These are phyloP conservation scores for Fusarium bactridioides DNA, from an alignment of 2,329 filamentous ascomycete genomes.

Conservation along the genomic window DNA sequence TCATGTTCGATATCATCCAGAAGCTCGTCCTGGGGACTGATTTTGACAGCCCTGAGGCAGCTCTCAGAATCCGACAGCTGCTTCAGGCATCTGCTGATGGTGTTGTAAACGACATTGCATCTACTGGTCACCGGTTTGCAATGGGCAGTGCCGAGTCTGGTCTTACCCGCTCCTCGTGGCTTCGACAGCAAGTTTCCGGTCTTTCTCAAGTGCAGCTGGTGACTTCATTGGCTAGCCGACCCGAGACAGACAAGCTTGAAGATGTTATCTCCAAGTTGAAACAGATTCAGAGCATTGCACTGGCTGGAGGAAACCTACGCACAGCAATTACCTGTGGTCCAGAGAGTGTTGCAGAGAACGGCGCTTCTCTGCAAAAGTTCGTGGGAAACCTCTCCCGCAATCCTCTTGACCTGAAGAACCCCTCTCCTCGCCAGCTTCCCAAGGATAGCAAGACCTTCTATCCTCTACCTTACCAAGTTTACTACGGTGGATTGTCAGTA, in stretches of 20 bases:
- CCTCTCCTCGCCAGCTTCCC: slow-evolving; percentile 47
- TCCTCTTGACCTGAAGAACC: slow-evolving; percentile 51
- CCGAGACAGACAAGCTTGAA: slow-evolving; percentile 72
- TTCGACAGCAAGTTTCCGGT: slow-evolving; percentile 88
- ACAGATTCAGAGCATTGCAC: slow-evolving; percentile 79
- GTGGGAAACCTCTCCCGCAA: slow-evolving; percentile 52
- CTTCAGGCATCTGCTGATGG: slow-evolving; percentile 88
- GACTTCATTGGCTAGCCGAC: slow-evolving; percentile 77
- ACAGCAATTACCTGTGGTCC: slow-evolving; percentile 85
- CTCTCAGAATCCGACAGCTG: slow-evolving; percentile 83
- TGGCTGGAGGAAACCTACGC: slow-evolving; percentile 75
- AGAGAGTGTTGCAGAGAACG: slow-evolving; percentile 75
- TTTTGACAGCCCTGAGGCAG: slow-evolving; percentile 84
- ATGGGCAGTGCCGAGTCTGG: slow-evolving; percentile 83
- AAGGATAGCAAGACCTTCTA: slow-evolving; percentile 82
- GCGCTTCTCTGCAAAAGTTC: slow-evolving; percentile 75
- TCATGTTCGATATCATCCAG: slow-evolving; percentile 87
- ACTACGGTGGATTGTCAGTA: slow-evolving; percentile 85
- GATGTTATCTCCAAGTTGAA: slow-evolving; percentile 86
- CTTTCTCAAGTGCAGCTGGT: slow-evolving; percentile 88
- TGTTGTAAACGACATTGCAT: slow-evolving; percentile 89
- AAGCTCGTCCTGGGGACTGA: slow-evolving; percentile 86
- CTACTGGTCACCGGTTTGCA: slow-evolving; percentile 87
- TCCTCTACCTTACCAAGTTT: slow-evolving; percentile 95
- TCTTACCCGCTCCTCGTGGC: slow-evolving; percentile 73